Percentiles rank a stretch among this genome's conserved stretches.
Evolutionary conservation across 306 rosid species (phyloP).

Genomic region (Cucumis melo): DNA sequence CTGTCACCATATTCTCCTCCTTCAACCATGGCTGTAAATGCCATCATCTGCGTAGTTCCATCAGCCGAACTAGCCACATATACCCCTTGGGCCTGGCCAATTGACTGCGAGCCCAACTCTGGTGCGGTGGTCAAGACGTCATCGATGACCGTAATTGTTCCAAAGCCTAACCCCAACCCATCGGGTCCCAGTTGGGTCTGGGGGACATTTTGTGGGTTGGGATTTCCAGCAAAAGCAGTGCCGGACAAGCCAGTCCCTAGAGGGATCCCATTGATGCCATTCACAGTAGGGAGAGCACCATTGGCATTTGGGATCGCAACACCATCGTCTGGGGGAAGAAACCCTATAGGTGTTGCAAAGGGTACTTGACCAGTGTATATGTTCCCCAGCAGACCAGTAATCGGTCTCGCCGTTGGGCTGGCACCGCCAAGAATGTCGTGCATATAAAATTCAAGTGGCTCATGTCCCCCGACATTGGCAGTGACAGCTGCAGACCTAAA

Average conservation of each 20-base stretch:
- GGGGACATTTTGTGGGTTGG: constrained; percentile 19
- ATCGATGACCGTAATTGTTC: constrained; percentile 76
- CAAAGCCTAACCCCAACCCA: constrained; percentile 67
- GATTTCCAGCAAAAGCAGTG: constrained; percentile 47
- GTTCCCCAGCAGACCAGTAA: constrained; percentile 68
- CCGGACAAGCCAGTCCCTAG: constrained; percentile 73
- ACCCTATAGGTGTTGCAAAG: constrained; percentile 61
- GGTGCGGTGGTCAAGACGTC: constrained; percentile 54
- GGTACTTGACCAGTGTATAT: constrained; percentile 83
- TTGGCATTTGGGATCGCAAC: constrained; percentile 79
- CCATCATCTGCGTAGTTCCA: constrained; percentile 74
- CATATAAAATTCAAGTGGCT: constrained; percentile 67
- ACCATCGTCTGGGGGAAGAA: constrained; percentile 43
- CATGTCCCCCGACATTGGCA: constrained; percentile 30
- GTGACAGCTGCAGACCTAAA: constrained; percentile 33
- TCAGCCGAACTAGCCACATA: constrained; percentile 84
- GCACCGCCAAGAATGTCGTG: constrained; percentile 81
- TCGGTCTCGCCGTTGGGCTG: constrained; percentile 69
- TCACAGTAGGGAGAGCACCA: constrained; percentile 67
- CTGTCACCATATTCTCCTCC: constrained; percentile 91
- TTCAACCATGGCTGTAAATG: constrained; percentile 69
- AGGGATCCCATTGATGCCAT: constrained; percentile 70
- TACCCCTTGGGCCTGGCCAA: constrained; percentile 69
- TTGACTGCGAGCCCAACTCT: constrained; percentile 56
- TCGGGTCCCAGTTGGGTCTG: constrained; percentile 48